These are phyloP conservation scores for Elaphomyces granulatus DNA, from an alignment of 495 filamentous ascomycete genomes.

Conservation along the genomic window DNA sequence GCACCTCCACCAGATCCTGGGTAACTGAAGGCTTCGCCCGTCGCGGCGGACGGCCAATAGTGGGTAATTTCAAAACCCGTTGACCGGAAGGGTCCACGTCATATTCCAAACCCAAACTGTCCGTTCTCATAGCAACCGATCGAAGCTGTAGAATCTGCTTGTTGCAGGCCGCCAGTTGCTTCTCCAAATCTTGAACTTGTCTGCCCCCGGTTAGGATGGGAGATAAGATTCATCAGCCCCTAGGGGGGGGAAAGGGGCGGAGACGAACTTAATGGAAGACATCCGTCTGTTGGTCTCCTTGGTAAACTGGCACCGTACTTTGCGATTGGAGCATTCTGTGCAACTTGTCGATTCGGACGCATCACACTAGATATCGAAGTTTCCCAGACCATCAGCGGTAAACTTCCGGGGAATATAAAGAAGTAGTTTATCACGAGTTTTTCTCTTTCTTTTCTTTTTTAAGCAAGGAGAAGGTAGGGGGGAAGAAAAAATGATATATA, in stretches of 20 bases:
- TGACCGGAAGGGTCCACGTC: constrained; percentile 43
- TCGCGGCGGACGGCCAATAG: constrained; percentile 48
- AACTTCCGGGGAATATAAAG: neutral
- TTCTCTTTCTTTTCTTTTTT: too few species aligned
- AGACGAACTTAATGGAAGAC: constrained; percentile 83
- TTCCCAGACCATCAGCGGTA: neutral
- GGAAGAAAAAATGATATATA: constrained; percentile 1
- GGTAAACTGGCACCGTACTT: constrained; percentile 95
- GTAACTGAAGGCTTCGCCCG: constrained; percentile 42
- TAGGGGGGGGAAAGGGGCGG: constrained; percentile 1
- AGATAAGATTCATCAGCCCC: constrained; percentile 9
- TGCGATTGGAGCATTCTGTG: constrained; percentile 88
- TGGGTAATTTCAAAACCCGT: constrained; percentile 51
- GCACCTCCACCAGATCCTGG: constrained; percentile 56
- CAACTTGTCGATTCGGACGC: constrained; percentile 91
- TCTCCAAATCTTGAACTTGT: constrained; percentile 94
- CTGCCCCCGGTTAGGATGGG: constrained; percentile 17
- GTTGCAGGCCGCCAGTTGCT: constrained; percentile 62
- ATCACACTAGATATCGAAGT: constrained; percentile 50
- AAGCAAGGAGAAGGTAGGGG: constrained; percentile 2
- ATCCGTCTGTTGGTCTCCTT: constrained; percentile 98
- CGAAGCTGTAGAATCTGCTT: constrained; percentile 59
- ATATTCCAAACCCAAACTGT: constrained; percentile 42
- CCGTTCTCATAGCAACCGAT: constrained; percentile 29
- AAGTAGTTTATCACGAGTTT: too few species aligned